These are phyloP conservation scores for Streptanthus diversifolius DNA, from an alignment of 345 rosid genomes.

Conservation along the genomic window DNA sequence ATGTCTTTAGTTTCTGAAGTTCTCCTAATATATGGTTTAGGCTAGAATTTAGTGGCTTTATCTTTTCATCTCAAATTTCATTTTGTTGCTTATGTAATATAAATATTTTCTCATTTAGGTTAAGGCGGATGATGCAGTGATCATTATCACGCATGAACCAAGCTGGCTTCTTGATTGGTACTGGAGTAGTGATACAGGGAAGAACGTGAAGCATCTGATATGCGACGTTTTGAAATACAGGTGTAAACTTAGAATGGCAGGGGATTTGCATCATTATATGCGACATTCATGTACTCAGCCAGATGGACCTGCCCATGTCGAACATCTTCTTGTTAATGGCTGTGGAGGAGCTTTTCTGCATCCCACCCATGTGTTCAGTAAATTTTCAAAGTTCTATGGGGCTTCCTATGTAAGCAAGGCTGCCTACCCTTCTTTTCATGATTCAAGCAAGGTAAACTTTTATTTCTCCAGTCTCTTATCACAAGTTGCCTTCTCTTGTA, in stretches of 20 bases:
- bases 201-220: constrained; percentile 77
- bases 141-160: constrained; percentile 93
- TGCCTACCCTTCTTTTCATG: constrained; percentile 91
- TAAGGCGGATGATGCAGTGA: constrained; percentile 68
- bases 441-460: constrained; percentile 82
- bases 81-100: neutral
- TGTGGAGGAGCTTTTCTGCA: constrained; percentile 98
- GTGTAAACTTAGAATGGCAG: constrained; percentile 92
- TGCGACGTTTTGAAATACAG: constrained; percentile 79
- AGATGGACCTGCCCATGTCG: constrained; percentile 67
- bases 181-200: constrained; percentile 70
- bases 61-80: constrained; percentile 8
- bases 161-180: constrained; percentile 99
- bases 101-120: constrained; percentile 47
- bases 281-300: constrained; percentile 83
- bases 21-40: neutral
- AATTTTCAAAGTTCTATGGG: constrained; percentile 60
- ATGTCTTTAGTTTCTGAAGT: neutral
- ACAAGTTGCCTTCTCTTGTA: constrained; percentile 6
- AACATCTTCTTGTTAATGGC: constrained; percentile 93
- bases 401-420: constrained; percentile 69
- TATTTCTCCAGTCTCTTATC: constrained; percentile 2
- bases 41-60: constrained; percentile 2
- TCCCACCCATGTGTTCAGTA: constrained; percentile 92
- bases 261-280: constrained; percentile 98